A percentile compares a stretch with the other conserved stretches of the same genome.
These are phyloP conservation scores for Xylaria hypoxylon DNA, from an alignment of 2,329 filamentous ascomycete species.

Conservation along the genomic window DNA sequence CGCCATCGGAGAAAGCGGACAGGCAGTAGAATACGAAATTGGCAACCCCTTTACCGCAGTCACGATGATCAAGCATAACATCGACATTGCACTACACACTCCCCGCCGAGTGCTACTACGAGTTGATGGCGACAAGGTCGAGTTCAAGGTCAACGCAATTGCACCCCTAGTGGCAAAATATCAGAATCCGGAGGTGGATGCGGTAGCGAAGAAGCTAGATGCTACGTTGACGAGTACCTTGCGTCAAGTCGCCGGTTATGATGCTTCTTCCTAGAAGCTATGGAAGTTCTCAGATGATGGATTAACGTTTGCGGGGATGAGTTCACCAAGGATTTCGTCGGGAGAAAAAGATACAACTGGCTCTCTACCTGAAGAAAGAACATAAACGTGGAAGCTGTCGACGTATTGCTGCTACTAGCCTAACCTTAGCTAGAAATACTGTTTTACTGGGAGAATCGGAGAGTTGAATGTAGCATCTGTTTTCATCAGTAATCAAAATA, in stretches of 20 bases:
- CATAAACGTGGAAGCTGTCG: background rate
- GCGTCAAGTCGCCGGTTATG: conserved; percentile 2
- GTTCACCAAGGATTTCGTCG: too few relatives aligned
- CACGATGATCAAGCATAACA: conserved; percentile 14
- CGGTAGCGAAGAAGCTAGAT: conserved; percentile 26
- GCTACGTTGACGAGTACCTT: conserved; percentile 13
- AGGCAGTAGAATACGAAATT: conserved; percentile 28
- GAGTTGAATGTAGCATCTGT: too few relatives aligned
- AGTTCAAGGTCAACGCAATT: conserved; percentile 21
- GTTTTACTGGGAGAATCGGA: too few relatives aligned
- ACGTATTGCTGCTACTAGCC: background rate
- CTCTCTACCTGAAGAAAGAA: background rate
- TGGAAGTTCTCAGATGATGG: too few relatives aligned
- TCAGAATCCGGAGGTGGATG: conserved; percentile 12
- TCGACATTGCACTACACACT: conserved; percentile 22
- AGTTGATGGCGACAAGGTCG: conserved; percentile 15
- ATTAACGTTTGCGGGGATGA: too few relatives aligned
- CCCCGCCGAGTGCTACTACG: conserved; percentile 26
- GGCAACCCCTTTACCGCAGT: conserved; percentile 32
- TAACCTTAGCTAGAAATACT: too few relatives aligned
- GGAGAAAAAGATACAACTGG: too few relatives aligned
- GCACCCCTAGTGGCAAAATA: conserved; percentile 20
- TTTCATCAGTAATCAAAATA: too few relatives aligned
- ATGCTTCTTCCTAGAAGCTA: background rate
- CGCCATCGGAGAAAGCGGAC: conserved; percentile 8